phyloP scores from a whole-genome alignment of 2,329 filamentous ascomycete species.

The Mariannaea elegans region DNA sequence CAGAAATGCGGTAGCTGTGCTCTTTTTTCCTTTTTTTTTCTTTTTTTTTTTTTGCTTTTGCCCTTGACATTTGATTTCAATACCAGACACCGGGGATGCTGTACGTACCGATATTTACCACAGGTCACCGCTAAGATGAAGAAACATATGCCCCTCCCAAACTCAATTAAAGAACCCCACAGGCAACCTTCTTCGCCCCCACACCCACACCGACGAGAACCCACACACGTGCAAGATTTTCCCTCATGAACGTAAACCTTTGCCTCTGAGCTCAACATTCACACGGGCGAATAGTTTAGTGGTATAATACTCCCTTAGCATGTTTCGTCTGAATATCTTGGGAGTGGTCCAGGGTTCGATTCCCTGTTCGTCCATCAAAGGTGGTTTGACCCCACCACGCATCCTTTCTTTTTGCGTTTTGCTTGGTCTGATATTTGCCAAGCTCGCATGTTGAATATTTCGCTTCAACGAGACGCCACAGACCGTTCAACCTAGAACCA shows the following conservation, averaged over 20 bases:
- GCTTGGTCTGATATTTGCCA: too few species aligned
- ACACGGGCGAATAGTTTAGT: conserved; percentile 45
- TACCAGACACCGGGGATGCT: too few species aligned
- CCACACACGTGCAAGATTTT: neutral
- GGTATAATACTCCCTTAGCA: conserved; percentile 48
- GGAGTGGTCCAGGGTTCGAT: conserved; percentile 48
- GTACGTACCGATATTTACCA: too few species aligned
- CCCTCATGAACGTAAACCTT: conserved; percentile 14
- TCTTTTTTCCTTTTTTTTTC: too few species aligned
- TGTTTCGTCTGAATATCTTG: conserved; percentile 35
- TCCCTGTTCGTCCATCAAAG: conserved; percentile 44
- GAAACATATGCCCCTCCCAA: too few species aligned
- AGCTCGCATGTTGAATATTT: too few species aligned
- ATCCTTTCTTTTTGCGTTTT: conserved; percentile 31
- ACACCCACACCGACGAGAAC: neutral
- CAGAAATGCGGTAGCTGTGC: too few species aligned
- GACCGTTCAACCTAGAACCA: too few species aligned
- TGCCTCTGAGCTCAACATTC: neutral
- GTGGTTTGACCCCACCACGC: conserved; percentile 34
- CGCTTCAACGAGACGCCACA: too few species aligned
- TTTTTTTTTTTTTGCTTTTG: too few species aligned
- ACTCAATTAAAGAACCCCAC: neutral
- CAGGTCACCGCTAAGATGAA: too few species aligned
- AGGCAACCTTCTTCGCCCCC: conserved; percentile 1
- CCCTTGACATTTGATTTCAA: too few species aligned